Base-by-base conservation (phyloP, 83 land plant genomes). In the Picea abies region DNA sequence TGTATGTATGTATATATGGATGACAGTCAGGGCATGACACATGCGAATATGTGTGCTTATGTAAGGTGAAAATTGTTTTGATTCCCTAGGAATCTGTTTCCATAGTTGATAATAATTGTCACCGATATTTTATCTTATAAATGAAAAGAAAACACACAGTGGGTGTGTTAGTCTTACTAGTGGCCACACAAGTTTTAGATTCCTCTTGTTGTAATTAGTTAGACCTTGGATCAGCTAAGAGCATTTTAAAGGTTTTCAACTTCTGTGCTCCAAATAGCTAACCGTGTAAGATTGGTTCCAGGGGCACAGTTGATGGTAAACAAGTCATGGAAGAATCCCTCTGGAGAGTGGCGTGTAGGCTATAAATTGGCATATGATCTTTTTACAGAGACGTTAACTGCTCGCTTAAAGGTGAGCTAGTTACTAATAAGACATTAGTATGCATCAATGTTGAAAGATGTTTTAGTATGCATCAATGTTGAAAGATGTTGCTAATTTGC, bases 291-390 rank as follows among this genome's bases (percentile, higher is more conserved):
- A 17, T 60, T 12, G 68, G 63, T 26, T 79, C 14, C 73, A 97
- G 99, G 99, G 10, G 87, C 92, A 47, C 60, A 78, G 32, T 81
- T 97, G 70, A 84, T 81, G 62, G 81, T 97, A 4, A 96, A 96
- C 85, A 84, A 89, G 58, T 84, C 89, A 37, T 97, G 99, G 99
- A 91, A 89, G 79, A 97, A 97, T 84, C 98, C 98, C 35, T 85
- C 99, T 83, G 92, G 97, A 76, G 96, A 97, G 61, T 97, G 99
- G 99, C 96, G 88, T 83, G 96, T 97, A 4, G 99, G 99, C 20
- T 94, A 77, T 79, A 96, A 97, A 76, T 83, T 94, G 25, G 91
- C 90, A 1, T 96, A 91, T 90, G 94, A 91, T 60, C 85, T 97
- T 44, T 97, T 97, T 71, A 95, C 99, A 41, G 87, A 89, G 11